phyloP scores from a whole-genome alignment of 225 moss, liverwort and hornwort genomes.

The Antitrichia curtipendula region DNA sequence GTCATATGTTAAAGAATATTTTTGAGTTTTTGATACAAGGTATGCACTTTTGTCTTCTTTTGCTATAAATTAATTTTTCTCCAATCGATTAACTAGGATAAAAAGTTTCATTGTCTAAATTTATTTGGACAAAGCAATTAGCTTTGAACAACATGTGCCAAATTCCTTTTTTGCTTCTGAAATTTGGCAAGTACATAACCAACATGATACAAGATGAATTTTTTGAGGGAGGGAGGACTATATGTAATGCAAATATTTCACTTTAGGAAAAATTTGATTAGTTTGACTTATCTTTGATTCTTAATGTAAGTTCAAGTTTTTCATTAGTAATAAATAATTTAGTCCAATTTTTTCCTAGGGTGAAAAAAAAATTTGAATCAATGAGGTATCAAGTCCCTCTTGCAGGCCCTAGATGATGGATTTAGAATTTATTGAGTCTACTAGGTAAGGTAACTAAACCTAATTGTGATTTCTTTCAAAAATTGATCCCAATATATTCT shows the following conservation, averaged over 20 bases:
- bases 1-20: background rate
- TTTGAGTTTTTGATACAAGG: background rate
- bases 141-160: background rate
- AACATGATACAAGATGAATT: background rate
- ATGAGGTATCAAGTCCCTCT: background rate
- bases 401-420: no score
- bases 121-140: accelerated
- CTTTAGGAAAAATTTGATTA: background rate
- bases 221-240: background rate
- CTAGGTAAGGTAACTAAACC: accelerated
- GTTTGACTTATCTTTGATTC: background rate
- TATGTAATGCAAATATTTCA: background rate
- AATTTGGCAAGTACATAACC: no score
- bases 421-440: background rate
- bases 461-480: background rate
- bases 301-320: background rate
- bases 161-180: background rate
- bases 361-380: background rate
- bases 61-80: no score
- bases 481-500: background rate
- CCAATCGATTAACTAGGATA: accelerated
- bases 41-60: background rate
- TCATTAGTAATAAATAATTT: no score
- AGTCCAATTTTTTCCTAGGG: background rate
- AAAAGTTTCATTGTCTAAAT: background rate